phyloP scores from a whole-genome alignment of 306 rosid genomes.

The Lathyrus tuberosus region DNA sequence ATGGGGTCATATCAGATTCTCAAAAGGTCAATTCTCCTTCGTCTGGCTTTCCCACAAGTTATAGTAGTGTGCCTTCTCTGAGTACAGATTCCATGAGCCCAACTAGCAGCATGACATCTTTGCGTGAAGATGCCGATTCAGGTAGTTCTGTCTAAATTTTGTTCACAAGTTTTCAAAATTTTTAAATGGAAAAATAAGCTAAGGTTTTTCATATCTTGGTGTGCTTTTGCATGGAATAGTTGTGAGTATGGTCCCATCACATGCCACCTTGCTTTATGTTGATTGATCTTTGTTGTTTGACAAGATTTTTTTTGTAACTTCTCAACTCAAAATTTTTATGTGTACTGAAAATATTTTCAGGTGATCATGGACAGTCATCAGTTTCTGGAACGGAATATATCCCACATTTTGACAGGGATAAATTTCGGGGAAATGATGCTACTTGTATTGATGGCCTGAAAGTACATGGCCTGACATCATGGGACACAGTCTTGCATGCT shows the following conservation, averaged over 20 bases:
- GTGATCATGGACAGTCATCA: slow-evolving; percentile 54
- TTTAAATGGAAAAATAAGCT: slow-evolving; percentile 13
- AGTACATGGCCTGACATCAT: slow-evolving; percentile 57
- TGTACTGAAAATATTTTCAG: slow-evolving; percentile 41
- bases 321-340: slow-evolving; percentile 17
- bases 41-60: slow-evolving; percentile 54
- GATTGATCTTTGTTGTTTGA: slow-evolving; percentile 19
- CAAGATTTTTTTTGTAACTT: slow-evolving; percentile 15
- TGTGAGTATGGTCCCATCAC: slow-evolving; percentile 39
- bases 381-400: slow-evolving; percentile 55
- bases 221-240: slow-evolving; percentile 9
- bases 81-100: slow-evolving; percentile 73
- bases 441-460: slow-evolving; percentile 48
- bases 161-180: slow-evolving; percentile 27
- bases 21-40: slow-evolving; percentile 53
- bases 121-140: slow-evolving; percentile 85
- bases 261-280: slow-evolving; percentile 39
- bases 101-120: slow-evolving; percentile 62
- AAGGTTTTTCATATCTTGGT: slow-evolving; percentile 30
- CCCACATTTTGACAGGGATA: slow-evolving; percentile 52
- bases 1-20: slow-evolving; percentile 59
- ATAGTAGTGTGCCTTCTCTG: slow-evolving; percentile 57
- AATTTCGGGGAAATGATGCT: slow-evolving; percentile 45
- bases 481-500: slow-evolving; percentile 60
- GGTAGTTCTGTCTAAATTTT: slow-evolving; percentile 55